Conservation (phyloP, 805 yeast genomes). For the Ogataea polymorpha region DNA sequence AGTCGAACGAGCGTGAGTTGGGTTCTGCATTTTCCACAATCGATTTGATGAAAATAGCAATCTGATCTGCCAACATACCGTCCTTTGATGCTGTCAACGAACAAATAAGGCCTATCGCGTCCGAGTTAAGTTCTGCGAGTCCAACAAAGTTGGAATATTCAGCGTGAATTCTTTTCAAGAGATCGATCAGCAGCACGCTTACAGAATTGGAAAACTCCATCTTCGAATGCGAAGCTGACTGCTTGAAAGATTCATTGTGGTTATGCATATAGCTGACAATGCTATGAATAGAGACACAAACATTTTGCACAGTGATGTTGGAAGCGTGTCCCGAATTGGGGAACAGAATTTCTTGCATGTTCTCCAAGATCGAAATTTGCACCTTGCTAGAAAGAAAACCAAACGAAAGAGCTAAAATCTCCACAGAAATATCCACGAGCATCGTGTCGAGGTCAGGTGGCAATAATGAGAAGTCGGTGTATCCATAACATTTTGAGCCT, state of each 20-base stretch:
- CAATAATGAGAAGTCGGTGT: conserved; percentile 34
- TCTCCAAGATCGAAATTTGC: conserved; percentile 85
- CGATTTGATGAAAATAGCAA: conserved; percentile 55
- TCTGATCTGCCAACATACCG: conserved; percentile 35
- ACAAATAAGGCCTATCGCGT: conserved; percentile 31
- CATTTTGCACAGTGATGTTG: conserved; percentile 42
- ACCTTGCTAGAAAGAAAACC: conserved; percentile 72
- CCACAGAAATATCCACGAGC: conserved; percentile 75
- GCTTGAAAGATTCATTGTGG: conserved; percentile 15
- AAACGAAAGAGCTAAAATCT: conserved; percentile 66
- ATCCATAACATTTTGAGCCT: conserved; percentile 28
- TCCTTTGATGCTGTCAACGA: conserved; percentile 26
- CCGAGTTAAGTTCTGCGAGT: conserved; percentile 27
- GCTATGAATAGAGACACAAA: conserved; percentile 62
- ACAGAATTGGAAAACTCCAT: conserved; percentile 23
- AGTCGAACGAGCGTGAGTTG: conserved; percentile 55
- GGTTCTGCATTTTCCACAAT: conserved; percentile 69
- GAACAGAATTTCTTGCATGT: conserved; percentile 55
- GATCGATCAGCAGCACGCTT: conserved; percentile 26
- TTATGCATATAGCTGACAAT: conserved; percentile 33
- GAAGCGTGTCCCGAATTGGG: conserved; percentile 33
- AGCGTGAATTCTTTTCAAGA: conserved; percentile 25
- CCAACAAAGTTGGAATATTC: conserved; percentile 21
- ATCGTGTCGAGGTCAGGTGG: conserved; percentile 48
- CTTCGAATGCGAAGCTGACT: conserved; percentile 4